Conservation (phyloP, 805 yeast species). For the Yamadazyma paraphyllophila region DNA sequence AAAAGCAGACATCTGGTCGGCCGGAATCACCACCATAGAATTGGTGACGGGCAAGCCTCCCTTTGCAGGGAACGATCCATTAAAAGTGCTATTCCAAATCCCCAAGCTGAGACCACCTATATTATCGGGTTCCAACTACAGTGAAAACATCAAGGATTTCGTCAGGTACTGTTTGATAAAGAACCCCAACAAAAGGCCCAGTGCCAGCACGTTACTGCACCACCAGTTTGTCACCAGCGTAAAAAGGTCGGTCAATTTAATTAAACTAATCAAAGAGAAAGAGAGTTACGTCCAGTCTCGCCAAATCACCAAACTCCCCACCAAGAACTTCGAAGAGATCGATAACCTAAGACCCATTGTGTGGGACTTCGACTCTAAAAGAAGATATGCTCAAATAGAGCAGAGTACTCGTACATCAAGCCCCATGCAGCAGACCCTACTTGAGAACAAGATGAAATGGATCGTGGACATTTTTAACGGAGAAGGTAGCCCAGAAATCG, state of each 20-base stretch:
- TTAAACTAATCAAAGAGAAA: conserved; percentile 41
- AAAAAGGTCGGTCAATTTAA: conserved; percentile 26
- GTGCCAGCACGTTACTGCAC: conserved; percentile 54
- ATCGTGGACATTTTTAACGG: neutral
- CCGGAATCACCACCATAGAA: conserved; percentile 91
- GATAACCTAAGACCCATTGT: conserved; percentile 4
- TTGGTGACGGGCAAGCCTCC: conserved; percentile 84
- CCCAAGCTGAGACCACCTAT: conserved; percentile 66
- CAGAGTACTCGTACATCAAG: neutral
- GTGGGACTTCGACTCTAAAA: conserved; percentile 15
- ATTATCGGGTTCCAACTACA: conserved; percentile 42
- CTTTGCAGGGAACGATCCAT: conserved; percentile 65
- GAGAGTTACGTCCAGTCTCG: conserved; percentile 29
- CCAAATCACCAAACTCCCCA: conserved; percentile 16
- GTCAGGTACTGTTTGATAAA: conserved; percentile 64
- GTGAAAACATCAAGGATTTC: conserved; percentile 62
- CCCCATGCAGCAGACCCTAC: conserved; percentile 14
- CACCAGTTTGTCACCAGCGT: conserved; percentile 48
- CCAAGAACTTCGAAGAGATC: conserved; percentile 5
- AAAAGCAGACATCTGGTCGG: conserved; percentile 93
- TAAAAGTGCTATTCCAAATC: conserved; percentile 70
- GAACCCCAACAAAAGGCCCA: conserved; percentile 63
- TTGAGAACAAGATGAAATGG: neutral
- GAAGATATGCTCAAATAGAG: neutral
- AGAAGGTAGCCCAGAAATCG: neutral